Conservation (phyloP, 2,329 filamentous ascomycete genomes). For the Fusarium longipes region DNA sequence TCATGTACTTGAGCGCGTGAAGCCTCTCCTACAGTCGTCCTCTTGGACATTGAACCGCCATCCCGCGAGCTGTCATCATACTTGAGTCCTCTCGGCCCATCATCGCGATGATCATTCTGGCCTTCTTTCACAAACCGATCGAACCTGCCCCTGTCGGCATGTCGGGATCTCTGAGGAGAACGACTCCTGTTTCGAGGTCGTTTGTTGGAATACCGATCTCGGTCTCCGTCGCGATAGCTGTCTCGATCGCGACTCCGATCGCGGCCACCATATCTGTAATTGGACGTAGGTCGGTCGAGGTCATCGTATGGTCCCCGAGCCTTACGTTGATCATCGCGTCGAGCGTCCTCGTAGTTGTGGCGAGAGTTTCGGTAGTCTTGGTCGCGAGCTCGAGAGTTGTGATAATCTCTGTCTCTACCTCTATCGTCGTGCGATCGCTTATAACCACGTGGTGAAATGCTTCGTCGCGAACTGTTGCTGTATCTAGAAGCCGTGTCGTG, state of each 20-base stretch:
- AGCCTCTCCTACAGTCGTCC: constrained; percentile 68
- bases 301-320: constrained; percentile 66
- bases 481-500: constrained; percentile 59
- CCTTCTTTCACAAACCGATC: constrained; percentile 50
- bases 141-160: constrained; percentile 52
- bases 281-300: constrained; percentile 62
- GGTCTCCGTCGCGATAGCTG: constrained; percentile 55
- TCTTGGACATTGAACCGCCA: constrained; percentile 70
- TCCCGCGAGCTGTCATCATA: constrained; percentile 59
- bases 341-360: constrained; percentile 70
- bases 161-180: constrained; percentile 58
- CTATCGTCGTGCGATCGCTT: constrained; percentile 76
- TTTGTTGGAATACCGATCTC: constrained; percentile 64
- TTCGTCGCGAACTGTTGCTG: constrained; percentile 58
- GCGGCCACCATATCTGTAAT: constrained; percentile 62
- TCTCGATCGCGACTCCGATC: constrained; percentile 52
- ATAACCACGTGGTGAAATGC: constrained; percentile 71
- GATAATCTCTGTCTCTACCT: constrained; percentile 53
- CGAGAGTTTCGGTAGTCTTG: constrained; percentile 70
- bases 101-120: constrained; percentile 43
- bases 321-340: constrained; percentile 60
- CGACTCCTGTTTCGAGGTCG: constrained; percentile 66
- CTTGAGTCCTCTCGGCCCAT: constrained; percentile 47
- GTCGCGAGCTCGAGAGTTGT: constrained; percentile 61
- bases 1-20: constrained; percentile 69